Conservation (phyloP, 2,329 filamentous ascomycete species). For the Rutstroemia sp. region DNA sequence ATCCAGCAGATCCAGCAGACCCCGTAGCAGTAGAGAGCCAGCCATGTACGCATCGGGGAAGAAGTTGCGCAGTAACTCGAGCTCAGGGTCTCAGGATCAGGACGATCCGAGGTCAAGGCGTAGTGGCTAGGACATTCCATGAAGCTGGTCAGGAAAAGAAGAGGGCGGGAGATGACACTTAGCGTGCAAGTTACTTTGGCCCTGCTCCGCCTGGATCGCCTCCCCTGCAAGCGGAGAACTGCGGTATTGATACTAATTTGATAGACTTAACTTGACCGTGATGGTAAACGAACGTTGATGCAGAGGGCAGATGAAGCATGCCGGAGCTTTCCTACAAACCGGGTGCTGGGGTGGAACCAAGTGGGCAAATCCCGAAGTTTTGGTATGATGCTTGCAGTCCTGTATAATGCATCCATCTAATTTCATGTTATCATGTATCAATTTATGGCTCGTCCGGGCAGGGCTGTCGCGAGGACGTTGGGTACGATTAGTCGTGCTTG, state of each 20-base stretch:
- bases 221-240: conserved; percentile 1
- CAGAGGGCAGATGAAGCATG: not conserved
- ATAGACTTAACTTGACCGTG: too few relatives aligned
- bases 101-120: too few relatives aligned
- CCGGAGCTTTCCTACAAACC: not conserved
- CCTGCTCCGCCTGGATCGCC: not conserved
- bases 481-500: too few relatives aligned
- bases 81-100: too few relatives aligned
- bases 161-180: not conserved
- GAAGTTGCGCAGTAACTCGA: too few relatives aligned
- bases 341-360: not conserved
- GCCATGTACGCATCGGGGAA: too few relatives aligned
- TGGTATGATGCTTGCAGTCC: not conserved
- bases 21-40: too few relatives aligned
- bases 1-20: too few relatives aligned
- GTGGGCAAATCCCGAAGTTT: conserved; percentile 4
- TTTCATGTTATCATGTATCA: not conserved
- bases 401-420: not conserved
- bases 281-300: too few relatives aligned
- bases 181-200: not conserved
- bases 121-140: too few relatives aligned
- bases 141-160: not conserved
- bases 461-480: not conserved
- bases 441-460: not conserved
- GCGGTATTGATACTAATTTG: too few relatives aligned